phyloP scores from a whole-genome alignment of 306 rosid genomes.

The Cicer arietinum region DNA sequence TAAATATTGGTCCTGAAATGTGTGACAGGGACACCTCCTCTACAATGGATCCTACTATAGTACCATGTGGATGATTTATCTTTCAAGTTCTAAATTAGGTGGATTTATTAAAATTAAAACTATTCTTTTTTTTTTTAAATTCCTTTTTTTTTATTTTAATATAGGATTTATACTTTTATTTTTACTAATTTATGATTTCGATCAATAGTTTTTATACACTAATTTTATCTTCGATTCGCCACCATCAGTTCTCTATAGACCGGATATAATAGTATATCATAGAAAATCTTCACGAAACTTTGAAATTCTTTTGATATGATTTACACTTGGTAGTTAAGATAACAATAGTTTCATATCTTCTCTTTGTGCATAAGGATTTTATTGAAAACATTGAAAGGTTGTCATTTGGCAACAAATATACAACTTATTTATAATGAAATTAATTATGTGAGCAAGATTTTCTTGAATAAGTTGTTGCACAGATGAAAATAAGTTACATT shows the following conservation, averaged over 20 bases:
- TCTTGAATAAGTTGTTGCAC: slow-evolving; percentile 13
- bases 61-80: slow-evolving; percentile 60
- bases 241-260: background rate
- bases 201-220: slow-evolving; percentile 27
- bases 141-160: slow-evolving; percentile 1
- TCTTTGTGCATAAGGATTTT: background rate
- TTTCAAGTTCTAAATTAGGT: slow-evolving; percentile 28
- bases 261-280: background rate
- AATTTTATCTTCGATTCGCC: slow-evolving; percentile 7
- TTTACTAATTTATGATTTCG: slow-evolving; percentile 3
- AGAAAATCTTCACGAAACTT: too few relatives aligned
- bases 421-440: background rate
- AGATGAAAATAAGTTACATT: slow-evolving; percentile 3
- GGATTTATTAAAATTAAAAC: slow-evolving; percentile 4
- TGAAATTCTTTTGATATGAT: too few relatives aligned
- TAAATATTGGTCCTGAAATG: slow-evolving; percentile 64
- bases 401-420: slow-evolving; percentile 30
- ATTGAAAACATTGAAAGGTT: slow-evolving; percentile 34
- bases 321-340: too few relatives aligned
- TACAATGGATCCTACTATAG: slow-evolving; percentile 71
- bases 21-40: slow-evolving; percentile 65
- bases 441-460: background rate
- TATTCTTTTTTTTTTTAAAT: slow-evolving; percentile 30
- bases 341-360: too few relatives aligned
- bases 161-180: slow-evolving; percentile 37